These are phyloP conservation scores for Lanmaoa pseudosensibilis DNA, from an alignment of 768 basidiomycete species.

Conservation along the genomic window DNA sequence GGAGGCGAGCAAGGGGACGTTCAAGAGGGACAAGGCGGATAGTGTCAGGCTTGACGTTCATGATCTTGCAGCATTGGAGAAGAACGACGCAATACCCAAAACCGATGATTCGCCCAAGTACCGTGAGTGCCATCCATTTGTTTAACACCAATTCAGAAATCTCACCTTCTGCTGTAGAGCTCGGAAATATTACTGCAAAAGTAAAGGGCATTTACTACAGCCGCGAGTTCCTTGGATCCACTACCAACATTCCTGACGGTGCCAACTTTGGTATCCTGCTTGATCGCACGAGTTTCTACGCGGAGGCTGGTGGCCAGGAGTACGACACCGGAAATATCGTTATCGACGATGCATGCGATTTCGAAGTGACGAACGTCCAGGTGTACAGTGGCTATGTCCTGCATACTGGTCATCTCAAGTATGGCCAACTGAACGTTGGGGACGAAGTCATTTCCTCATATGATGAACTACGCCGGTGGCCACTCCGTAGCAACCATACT, in stretches of 20 bases:
- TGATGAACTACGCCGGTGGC: constrained; percentile 96
- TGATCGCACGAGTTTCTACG: constrained; percentile 94
- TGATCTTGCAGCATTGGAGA: constrained; percentile 85
- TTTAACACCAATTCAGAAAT: background rate
- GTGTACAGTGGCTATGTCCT: constrained; percentile 94
- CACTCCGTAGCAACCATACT: constrained; percentile 96
- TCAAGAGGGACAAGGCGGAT: constrained; percentile 68
- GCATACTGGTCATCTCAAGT: constrained; percentile 88
- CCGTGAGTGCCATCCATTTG: constrained; percentile 47
- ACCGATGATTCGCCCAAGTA: constrained; percentile 94
- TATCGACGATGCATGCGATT: constrained; percentile 88
- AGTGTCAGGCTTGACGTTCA: constrained; percentile 93
- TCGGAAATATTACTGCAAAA: constrained; percentile 72
- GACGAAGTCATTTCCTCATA: constrained; percentile 87
- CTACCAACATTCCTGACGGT: constrained; percentile 62
- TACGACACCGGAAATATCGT: constrained; percentile 94
- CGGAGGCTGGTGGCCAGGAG: constrained; percentile 97
- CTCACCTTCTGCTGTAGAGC: constrained; percentile 44
- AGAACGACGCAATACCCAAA: constrained; percentile 74
- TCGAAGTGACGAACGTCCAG: constrained; percentile 92
- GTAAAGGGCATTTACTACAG: constrained; percentile 85
- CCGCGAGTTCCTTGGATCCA: constrained; percentile 71
- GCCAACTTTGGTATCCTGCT: constrained; percentile 81
- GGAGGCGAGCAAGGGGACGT: constrained; percentile 84
- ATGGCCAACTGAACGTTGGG: constrained; percentile 77